Base-by-base conservation (phyloP, 2,329 filamentous ascomycete species). In the Pseudogymnoascus sp. region DNA sequence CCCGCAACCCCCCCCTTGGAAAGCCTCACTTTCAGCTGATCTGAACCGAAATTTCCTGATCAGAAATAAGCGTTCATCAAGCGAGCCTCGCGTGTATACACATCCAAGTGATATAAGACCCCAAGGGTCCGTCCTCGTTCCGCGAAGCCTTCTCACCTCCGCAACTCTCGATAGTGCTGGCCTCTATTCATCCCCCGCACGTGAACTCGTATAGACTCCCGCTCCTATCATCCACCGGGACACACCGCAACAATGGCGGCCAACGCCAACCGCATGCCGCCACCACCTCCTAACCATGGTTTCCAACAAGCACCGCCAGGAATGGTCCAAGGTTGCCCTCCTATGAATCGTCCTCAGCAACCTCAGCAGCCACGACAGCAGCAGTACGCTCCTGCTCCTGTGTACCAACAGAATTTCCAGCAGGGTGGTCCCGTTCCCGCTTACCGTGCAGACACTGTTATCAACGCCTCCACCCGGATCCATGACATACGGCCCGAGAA, bases 401-500 rank as follows among this genome's bases (percentile, higher is more conserved):
- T 37, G 33, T 37, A 33, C 6, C 26, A 59, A 24, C 61, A 35
- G 46, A 24, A 37, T 14, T 12, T 35, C 19, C 61, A 59, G 24
- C 43, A 59, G 50, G 43, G 35, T 43, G 61, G 35, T n/a, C n/a
- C 41, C 22, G 8, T 14, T 19, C n/a, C 61, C 4, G 26, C 35
- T 26, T 35, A 61, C 22, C 38, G 40, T 7, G 26, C 22, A 60
- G 56, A 37, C 31, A 60, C 56, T 33, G 10, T 60, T 60, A 60
- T 60, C 56, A 60, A 60, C 33, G 10, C 11, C 16, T 37, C 50
- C 33, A 40, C 50, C 19, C 60, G 65, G 24, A 63, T 70, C 26
- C 59, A 62, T 4, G 70, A 72, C 28, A 66, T 72, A 41, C 67
- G 63, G 14, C 66, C 66, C 12, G 61, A 62, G 5, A 66, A 59